Conservation (phyloP, 345 rosid genomes). For the Eucalyptus marginata region DNA sequence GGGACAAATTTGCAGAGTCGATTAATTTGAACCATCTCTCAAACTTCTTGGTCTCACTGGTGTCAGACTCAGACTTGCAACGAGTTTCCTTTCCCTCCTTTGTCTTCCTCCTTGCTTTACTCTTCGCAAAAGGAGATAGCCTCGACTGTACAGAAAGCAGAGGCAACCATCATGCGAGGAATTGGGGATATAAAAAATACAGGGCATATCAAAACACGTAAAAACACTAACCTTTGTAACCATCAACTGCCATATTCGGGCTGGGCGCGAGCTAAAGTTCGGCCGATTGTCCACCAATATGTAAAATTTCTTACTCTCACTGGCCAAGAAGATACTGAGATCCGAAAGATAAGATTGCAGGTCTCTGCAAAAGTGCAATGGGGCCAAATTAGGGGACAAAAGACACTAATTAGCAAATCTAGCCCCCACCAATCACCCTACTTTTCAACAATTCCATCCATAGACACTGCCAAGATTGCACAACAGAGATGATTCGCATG, state of each 20-base stretch:
- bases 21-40: conserved; percentile 65
- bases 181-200: background rate
- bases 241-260: conserved; percentile 93
- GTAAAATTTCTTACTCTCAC: conserved; percentile 69
- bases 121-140: conserved; percentile 92
- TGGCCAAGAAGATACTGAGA: conserved; percentile 66
- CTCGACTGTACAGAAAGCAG: conserved; percentile 46
- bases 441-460: background rate
- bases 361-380: conserved; percentile 52
- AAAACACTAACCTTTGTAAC: conserved; percentile 76
- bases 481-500: background rate
- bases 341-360: conserved; percentile 95
- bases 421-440: background rate
- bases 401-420: background rate
- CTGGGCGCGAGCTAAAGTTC: conserved; percentile 47
- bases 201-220: background rate
- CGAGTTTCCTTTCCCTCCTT: conserved; percentile 20
- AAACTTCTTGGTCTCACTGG: conserved; percentile 17
- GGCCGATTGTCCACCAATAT: conserved; percentile 92
- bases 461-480: background rate
- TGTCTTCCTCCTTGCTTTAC: conserved; percentile 45
- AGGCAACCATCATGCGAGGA: background rate
- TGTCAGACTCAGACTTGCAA: conserved; percentile 14
- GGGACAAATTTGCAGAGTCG: conserved; percentile 45
- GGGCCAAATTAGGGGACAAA: background rate